Percentiles rank a stretch among this genome's conserved stretches.
phyloP scores from a whole-genome alignment of 2,329 filamentous ascomycete species.

The Diplodia intermedia region DNA sequence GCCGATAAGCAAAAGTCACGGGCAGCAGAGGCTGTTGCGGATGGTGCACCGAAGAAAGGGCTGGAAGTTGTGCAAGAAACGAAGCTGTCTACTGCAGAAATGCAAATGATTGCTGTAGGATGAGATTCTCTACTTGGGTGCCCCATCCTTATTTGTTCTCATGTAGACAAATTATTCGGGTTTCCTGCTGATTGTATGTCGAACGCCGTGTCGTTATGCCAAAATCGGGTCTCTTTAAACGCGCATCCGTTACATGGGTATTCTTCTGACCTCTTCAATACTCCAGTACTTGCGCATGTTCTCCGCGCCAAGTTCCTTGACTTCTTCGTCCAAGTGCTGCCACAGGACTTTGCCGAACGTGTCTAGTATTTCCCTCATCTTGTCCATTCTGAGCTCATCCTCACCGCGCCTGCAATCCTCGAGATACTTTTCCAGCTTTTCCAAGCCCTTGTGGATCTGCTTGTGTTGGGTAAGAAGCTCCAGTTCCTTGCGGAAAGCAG shows the following conservation, averaged over 20 bases:
- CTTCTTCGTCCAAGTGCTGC: constrained; percentile 85
- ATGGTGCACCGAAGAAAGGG: background rate
- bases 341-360: constrained; percentile 79
- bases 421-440: constrained; percentile 71
- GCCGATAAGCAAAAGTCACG: constrained; percentile 62
- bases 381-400: constrained; percentile 61
- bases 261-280: constrained; percentile 71
- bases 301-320: constrained; percentile 76
- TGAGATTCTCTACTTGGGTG: background rate
- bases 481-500: constrained; percentile 72
- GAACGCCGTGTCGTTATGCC: background rate
- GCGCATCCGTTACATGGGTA: constrained; percentile 66
- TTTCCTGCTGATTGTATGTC: background rate
- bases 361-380: constrained; percentile 76
- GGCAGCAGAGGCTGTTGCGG: too few relatives aligned
- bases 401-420: constrained; percentile 67
- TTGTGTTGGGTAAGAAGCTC: constrained; percentile 77
- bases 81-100: background rate
- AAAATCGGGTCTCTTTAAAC: background rate
- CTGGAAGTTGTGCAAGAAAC: background rate
- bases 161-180: background rate
- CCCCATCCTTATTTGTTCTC: background rate
- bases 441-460: constrained; percentile 78
- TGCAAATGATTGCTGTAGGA: background rate
- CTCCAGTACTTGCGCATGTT: constrained; percentile 89